Conservation (phyloP, 75 land plant genomes). For the Picea sitchensis region DNA sequence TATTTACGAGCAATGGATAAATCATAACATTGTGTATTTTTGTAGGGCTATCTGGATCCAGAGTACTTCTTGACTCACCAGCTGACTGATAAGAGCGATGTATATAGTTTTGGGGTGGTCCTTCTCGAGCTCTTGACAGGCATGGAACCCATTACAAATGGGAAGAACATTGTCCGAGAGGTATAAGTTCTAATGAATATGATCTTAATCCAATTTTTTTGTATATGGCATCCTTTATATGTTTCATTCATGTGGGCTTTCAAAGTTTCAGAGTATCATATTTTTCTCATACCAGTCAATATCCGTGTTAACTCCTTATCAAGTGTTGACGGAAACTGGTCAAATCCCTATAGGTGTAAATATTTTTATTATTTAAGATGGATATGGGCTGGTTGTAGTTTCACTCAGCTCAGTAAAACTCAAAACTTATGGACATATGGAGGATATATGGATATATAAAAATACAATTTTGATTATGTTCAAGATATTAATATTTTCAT, state of each 20-base stretch:
- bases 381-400: too few relatives aligned
- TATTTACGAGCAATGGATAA: too few relatives aligned
- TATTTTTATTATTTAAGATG: too few relatives aligned
- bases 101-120: slow-evolving; percentile 95
- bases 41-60: slow-evolving; percentile 96
- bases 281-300: background rate
- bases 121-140: slow-evolving; percentile 88
- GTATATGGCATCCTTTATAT: background rate
- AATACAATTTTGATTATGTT: too few relatives aligned
- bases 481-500: too few relatives aligned
- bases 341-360: too few relatives aligned
- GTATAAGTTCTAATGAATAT: slow-evolving; percentile 19
- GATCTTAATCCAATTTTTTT: background rate
- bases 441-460: too few relatives aligned
- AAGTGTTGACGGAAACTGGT: background rate
- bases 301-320: too few relatives aligned
- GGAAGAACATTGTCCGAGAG: slow-evolving; percentile 95
- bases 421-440: too few relatives aligned
- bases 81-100: slow-evolving; percentile 97
- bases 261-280: background rate
- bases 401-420: too few relatives aligned
- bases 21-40: background rate
- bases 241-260: background rate
- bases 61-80: slow-evolving; percentile 84
- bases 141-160: slow-evolving; percentile 78